A percentile compares a stretch with the other conserved stretches of the same genome.
Evolutionary conservation across 2,329 filamentous ascomycete species (phyloP).

Genomic region (Colletotrichum plurivorum): DNA sequence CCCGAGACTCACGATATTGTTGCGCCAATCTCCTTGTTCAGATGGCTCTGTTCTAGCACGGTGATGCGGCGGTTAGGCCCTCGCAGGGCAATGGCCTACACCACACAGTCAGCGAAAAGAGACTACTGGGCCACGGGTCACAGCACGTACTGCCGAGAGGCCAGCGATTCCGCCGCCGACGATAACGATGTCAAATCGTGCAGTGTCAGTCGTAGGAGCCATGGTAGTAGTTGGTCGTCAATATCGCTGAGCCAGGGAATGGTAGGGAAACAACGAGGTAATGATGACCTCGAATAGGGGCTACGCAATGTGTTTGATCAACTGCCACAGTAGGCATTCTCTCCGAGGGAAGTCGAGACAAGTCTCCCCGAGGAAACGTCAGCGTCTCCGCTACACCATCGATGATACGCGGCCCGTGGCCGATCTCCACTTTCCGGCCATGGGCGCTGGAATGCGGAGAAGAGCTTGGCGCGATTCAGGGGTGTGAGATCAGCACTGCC

Average conservation of each 20-base stretch:
- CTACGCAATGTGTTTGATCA: not conserved
- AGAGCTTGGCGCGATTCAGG: not conserved
- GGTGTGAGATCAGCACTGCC: too few relatives aligned
- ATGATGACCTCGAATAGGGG: not conserved
- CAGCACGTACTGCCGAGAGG: slow-evolving; percentile 18
- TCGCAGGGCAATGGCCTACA: slow-evolving; percentile 53
- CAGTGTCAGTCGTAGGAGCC: not conserved
- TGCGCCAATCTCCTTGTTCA: slow-evolving; percentile 55
- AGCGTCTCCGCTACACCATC: too few relatives aligned
- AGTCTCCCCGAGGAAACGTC: too few relatives aligned
- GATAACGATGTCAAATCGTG: slow-evolving; percentile 43
- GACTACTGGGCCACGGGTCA: not conserved
- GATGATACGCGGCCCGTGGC: not conserved
- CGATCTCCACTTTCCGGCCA: slow-evolving; percentile 11
- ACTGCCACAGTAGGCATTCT: not conserved
- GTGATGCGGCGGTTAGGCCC: slow-evolving; percentile 44
- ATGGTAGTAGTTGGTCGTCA: not conserved
- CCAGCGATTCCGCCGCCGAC: slow-evolving; percentile 40
- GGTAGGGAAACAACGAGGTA: too few relatives aligned
- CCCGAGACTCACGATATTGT: slow-evolving; percentile 49
- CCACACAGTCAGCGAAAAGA: not conserved
- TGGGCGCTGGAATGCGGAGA: slow-evolving; percentile 5
- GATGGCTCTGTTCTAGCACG: slow-evolving; percentile 44
- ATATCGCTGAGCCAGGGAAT: not conserved
- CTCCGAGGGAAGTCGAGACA: too few relatives aligned